Evolutionary conservation across 2,329 filamentous ascomycete genomes (phyloP), one percentile per base, ranked within the genome.

Genomic region (Sporothrix schenckii): DNA sequence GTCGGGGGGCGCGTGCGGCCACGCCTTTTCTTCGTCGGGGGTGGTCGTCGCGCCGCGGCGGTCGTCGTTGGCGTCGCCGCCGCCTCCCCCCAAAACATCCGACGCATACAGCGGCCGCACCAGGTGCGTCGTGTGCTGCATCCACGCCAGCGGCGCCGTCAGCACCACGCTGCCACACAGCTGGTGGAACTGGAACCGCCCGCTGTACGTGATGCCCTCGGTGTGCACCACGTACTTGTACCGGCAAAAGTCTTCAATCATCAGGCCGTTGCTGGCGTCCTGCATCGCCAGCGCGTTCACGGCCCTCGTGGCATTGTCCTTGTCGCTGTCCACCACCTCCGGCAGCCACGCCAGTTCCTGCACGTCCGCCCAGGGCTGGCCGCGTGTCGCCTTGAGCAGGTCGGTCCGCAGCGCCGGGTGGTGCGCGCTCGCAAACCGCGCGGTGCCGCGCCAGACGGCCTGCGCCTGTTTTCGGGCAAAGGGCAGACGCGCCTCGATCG

Each of bases 361-460:
- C 2, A 85, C 79, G 76, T 86, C 84, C 1, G 84, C 84, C 84
- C 84, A 86, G 3, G 75, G 72, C 68, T 80, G 76, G 24, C 73
- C 78, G 30, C 77, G 76, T 7, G 81, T 75, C 2, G 72, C 74
- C 0, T 70, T 69, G 0, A 84, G 70, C 3, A 84, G 79, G 66
- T 83, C 79, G 56, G 81, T 79, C 11, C 83, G 80, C 65, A 81
- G 74, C 0, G 78, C 80, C 0, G 79, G 80, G 66, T 80, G 66
- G 68, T 78, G 75, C 69, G 56, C 74, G 73, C 77, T 77, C 76
- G 79, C 81, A 77, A 82, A 84, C 76, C 79, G 80, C 10, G 78
- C 74, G 3, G 83, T 84, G 14, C 83, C 83, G 71, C 85, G 80
- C 85, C 84, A 86, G 4, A 85, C 79, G 1, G 83, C 84, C 49